phyloP scores from a whole-genome alignment of 2,329 filamentous ascomycete genomes.

The Pseudogymnoascus pannorum region DNA sequence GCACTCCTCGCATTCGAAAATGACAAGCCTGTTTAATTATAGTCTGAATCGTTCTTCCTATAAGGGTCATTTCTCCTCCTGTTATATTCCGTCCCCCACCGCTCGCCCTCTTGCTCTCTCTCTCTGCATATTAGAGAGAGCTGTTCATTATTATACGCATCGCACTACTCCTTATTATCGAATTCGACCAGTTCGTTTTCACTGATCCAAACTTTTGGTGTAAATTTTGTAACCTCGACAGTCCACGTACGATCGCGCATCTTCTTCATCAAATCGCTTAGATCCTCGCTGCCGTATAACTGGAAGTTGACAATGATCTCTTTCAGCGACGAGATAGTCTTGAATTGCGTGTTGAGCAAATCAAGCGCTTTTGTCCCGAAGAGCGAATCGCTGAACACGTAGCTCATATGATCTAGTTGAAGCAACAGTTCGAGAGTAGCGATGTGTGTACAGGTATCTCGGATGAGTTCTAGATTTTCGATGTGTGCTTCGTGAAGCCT shows the following conservation, averaged over 20 bases:
- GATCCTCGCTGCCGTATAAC: conserved; percentile 12
- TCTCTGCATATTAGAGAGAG: conserved; percentile 10
- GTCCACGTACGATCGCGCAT: conserved; percentile 16
- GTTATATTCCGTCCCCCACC: conserved; percentile 17
- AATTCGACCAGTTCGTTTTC: conserved; percentile 14
- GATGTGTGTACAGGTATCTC: conserved; percentile 11
- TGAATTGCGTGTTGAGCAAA: conserved; percentile 16
- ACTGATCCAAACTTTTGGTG: conserved; percentile 14
- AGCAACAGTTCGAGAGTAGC: conserved; percentile 14
- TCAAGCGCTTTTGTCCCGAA: conserved; percentile 12
- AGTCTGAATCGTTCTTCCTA: conserved; percentile 19
- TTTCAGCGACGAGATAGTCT: conserved; percentile 16
- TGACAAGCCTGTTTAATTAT: conserved; percentile 15
- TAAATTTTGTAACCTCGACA: conserved; percentile 16
- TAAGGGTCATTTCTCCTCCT: conserved; percentile 17
- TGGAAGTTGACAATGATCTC: conserved; percentile 18
- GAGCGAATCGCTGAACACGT: conserved; percentile 6
- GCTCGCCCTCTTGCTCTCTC: conserved; percentile 12
- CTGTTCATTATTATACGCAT: conserved; percentile 16
- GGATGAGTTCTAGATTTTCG: conserved; percentile 15
- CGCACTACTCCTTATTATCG: conserved; percentile 16
- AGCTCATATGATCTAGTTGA: conserved; percentile 5
- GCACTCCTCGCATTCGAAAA: conserved; percentile 11
- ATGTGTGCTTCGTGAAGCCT: conserved; percentile 14
- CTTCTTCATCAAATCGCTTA: conserved; percentile 13